Conservation (phyloP, 768 basidiomycete species). For the Psilocybe cubensis region DNA sequence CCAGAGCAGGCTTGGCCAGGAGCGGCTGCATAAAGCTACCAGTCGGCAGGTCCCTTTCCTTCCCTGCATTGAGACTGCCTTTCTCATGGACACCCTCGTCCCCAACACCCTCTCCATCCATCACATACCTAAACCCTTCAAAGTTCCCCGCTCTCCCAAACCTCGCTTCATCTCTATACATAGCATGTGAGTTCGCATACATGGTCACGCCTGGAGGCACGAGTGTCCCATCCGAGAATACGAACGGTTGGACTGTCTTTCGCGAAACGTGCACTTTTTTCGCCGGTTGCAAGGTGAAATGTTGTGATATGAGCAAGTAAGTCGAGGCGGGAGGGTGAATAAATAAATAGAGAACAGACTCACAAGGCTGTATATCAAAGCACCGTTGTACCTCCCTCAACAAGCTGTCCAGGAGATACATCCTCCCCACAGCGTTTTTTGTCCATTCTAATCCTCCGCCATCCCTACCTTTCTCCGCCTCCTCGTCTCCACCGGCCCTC, state of each 20-base stretch:
- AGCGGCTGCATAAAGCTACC: slow-evolving; percentile 22
- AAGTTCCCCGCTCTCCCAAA: slow-evolving; percentile 41
- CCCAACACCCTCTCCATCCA: slow-evolving; percentile 17
- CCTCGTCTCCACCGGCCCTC: slow-evolving; percentile 17
- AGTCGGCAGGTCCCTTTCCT: neutral
- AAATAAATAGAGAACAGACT: neutral
- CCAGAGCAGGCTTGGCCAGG: slow-evolving; percentile 24
- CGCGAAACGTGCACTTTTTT: slow-evolving; percentile 33
- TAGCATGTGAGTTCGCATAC: slow-evolving; percentile 18
- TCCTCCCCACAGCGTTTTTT: slow-evolving; percentile 33
- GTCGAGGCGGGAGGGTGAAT: neutral
- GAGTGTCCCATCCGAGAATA: slow-evolving; percentile 35
- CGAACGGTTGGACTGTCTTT: slow-evolving; percentile 30
- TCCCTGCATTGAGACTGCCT: neutral
- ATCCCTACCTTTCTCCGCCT: neutral
- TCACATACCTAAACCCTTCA: slow-evolving; percentile 52
- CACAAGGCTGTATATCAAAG: slow-evolving; percentile 30
- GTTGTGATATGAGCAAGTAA: neutral
- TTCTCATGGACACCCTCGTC: neutral
- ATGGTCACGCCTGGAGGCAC: slow-evolving; percentile 31
- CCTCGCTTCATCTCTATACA: slow-evolving; percentile 25
- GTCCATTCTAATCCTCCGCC: slow-evolving; percentile 25
- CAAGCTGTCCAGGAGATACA: slow-evolving; percentile 53
- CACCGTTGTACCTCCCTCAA: slow-evolving; percentile 45
- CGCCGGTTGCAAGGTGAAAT: neutral